Percentiles rank a stretch among this genome's conserved stretches.
Conservation (phyloP, 306 rosid species). For the Clitoria ternatea region DNA sequence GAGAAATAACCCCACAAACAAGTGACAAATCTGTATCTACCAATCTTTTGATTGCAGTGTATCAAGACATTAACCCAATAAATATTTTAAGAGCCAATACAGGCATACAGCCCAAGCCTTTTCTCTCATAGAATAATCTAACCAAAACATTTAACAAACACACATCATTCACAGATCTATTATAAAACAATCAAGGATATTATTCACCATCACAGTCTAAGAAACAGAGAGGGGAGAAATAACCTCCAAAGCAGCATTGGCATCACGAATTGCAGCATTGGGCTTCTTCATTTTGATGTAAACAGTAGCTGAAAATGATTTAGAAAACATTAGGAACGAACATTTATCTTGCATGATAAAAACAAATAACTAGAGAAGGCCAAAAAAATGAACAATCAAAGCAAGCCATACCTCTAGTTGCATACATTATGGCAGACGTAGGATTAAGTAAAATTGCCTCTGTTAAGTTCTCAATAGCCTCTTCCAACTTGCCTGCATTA, state of each 20-base stretch:
- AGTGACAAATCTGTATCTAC: no score
- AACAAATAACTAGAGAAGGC: background rate
- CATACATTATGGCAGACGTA: slow-evolving; percentile 86
- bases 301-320: slow-evolving; percentile 55
- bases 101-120: no score
- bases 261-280: slow-evolving; percentile 86
- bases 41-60: no score
- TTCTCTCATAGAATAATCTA: background rate
- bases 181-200: background rate
- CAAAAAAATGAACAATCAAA: background rate
- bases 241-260: slow-evolving; percentile 88
- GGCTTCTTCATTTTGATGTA: slow-evolving; percentile 94
- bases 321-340: background rate
- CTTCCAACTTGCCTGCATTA: slow-evolving; percentile 62
- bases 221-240: background rate
- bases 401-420: slow-evolving; percentile 59
- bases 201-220: background rate
- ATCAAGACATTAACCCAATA: no score
- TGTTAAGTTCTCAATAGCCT: slow-evolving; percentile 66
- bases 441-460: slow-evolving; percentile 82
- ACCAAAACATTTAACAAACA: background rate
- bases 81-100: background rate
- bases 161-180: background rate
- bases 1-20: slow-evolving; percentile 65
- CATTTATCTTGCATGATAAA: background rate